Conservation (phyloP, 805 yeast genomes). For the Huiozyma naganishii region DNA sequence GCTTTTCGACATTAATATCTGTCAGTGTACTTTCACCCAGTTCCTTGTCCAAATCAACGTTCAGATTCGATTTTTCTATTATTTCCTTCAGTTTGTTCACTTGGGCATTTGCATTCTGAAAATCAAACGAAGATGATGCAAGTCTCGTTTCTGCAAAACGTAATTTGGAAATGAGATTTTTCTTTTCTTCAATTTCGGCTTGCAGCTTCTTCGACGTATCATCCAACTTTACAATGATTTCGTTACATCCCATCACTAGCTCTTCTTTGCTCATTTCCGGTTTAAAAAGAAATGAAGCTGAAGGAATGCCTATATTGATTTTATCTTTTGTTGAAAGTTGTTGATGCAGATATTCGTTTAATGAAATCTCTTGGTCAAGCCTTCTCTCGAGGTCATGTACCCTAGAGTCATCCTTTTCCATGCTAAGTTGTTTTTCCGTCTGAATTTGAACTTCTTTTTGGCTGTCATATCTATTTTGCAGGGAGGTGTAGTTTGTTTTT, state of each 20-base stretch:
- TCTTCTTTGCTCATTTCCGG: constrained; percentile 11
- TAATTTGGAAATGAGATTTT: constrained; percentile 44
- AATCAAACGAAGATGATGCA: constrained; percentile 55
- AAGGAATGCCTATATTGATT: background rate
- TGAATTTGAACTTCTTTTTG: constrained; percentile 1
- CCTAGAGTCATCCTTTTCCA: constrained; percentile 22
- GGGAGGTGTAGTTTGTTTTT: constrained; percentile 24
- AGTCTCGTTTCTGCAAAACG: constrained; percentile 50
- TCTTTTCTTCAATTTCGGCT: constrained; percentile 34
- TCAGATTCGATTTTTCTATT: constrained; percentile 16
- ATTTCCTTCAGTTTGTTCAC: constrained; percentile 29
- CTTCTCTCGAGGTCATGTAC: constrained; percentile 30
- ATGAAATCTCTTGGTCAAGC: constrained; percentile 23
- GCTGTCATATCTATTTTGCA: constrained; percentile 32
- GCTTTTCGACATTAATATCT: constrained; percentile 24
- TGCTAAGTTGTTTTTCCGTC: background rate
- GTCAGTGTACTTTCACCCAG: constrained; percentile 9
- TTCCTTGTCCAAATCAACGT: constrained; percentile 19
- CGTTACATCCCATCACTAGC: constrained; percentile 25
- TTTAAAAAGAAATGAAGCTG: background rate
- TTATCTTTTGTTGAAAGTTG: constrained; percentile 12
- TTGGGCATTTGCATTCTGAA: constrained; percentile 37
- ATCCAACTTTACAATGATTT: constrained; percentile 40
- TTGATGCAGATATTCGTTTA: constrained; percentile 22
- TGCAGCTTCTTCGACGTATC: constrained; percentile 41